Conservation (phyloP, 1,284 basidiomycete species). For the Leucoagaricus sp. region DNA sequence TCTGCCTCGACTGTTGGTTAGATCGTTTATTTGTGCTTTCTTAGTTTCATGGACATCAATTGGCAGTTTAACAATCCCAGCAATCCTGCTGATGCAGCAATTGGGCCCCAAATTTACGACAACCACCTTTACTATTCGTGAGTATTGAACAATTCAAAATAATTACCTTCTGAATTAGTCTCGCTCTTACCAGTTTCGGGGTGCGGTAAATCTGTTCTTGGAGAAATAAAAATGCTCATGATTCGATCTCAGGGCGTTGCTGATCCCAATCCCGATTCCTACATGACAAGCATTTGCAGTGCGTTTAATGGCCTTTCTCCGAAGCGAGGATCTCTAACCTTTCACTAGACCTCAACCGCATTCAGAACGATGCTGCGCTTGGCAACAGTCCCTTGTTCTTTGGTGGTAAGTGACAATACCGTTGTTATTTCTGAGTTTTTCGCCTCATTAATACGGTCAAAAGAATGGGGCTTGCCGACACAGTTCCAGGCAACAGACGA, state of each 20-base stretch:
- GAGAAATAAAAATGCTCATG: not conserved
- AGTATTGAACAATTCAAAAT: conserved; percentile 25
- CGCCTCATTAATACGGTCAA: not conserved
- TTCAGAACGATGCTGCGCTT: conserved; percentile 47
- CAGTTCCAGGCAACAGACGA: conserved; percentile 64
- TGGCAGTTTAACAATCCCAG: conserved; percentile 71
- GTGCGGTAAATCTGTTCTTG: conserved; percentile 36
- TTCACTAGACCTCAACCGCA: conserved; percentile 49
- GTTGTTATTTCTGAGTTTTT: too few relatives aligned
- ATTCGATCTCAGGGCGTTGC: conserved; percentile 64
- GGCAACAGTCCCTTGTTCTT: conserved; percentile 59
- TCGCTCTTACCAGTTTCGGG: conserved; percentile 51
- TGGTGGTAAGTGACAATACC: conserved; percentile 62
- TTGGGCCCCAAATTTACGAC: conserved; percentile 73
- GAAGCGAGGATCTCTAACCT: not conserved
- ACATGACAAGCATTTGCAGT: conserved; percentile 73
- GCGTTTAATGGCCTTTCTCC: conserved; percentile 23
- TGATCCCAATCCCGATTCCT: conserved; percentile 60
- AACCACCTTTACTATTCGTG: conserved; percentile 78
- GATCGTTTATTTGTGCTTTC: not conserved
- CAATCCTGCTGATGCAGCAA: conserved; percentile 67
- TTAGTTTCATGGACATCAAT: conserved; percentile 75
- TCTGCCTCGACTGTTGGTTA: not conserved
- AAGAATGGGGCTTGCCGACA: conserved; percentile 73
- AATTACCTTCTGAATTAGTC: conserved; percentile 7